Conservation (phyloP, 208 protist species). For the Leishmania tarentolae region DNA sequence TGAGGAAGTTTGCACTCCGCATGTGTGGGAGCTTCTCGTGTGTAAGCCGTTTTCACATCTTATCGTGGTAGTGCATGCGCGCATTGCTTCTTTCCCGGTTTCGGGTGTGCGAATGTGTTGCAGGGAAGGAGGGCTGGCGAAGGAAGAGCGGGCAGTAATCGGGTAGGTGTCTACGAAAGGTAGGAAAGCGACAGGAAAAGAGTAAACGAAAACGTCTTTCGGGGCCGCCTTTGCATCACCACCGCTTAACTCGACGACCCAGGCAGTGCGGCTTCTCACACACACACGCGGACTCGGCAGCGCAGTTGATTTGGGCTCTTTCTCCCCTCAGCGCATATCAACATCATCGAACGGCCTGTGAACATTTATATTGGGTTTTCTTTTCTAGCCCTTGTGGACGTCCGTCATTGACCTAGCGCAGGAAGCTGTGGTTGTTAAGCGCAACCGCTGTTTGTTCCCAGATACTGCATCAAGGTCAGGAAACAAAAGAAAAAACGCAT, state of each 20-base stretch:
- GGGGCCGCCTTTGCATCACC: neutral
- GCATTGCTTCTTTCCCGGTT: neutral
- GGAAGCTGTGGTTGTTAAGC: neutral
- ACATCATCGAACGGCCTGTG: neutral
- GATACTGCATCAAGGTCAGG: neutral
- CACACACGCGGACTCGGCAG: neutral
- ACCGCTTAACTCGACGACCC: neutral
- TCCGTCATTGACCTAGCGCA: neutral
- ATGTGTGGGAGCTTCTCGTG: neutral
- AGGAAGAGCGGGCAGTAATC: neutral
- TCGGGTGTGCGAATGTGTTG: neutral
- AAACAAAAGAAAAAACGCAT: slow-evolving; percentile 29
- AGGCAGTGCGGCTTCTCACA: neutral
- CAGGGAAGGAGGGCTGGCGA: neutral
- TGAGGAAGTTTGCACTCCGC: neutral
- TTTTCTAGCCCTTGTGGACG: too few species aligned
- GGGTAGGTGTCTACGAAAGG: neutral
- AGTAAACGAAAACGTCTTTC: neutral
- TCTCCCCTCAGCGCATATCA: neutral
- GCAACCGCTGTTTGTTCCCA: neutral
- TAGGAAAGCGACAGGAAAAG: neutral
- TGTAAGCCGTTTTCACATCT: neutral
- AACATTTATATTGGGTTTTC: neutral
- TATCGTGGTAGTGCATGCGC: too few species aligned
- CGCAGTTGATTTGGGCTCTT: neutral